Conservation (phyloP, 2,329 filamentous ascomycete genomes). For the Ophiostoma perfectum region DNA sequence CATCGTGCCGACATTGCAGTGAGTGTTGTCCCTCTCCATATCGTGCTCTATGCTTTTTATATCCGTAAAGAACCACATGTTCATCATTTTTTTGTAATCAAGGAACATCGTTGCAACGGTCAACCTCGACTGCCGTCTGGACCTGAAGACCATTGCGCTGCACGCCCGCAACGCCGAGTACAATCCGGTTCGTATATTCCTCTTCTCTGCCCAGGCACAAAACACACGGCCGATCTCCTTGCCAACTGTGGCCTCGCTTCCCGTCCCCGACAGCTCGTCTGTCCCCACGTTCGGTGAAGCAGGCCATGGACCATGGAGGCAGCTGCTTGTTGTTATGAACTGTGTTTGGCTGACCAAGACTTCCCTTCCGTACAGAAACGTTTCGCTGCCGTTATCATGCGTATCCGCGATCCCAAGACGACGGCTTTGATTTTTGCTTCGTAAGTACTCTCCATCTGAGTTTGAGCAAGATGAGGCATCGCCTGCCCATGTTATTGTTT, state of each 20-base stretch:
- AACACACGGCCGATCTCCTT: background rate
- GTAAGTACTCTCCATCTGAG: slow-evolving; percentile 15
- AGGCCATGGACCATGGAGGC: background rate
- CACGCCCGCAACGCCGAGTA: slow-evolving; percentile 98
- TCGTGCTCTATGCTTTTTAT: slow-evolving; percentile 1
- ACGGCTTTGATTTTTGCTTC: slow-evolving; percentile 90
- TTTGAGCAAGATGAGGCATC: no score
- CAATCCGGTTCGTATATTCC: slow-evolving; percentile 54
- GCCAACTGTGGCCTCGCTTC: background rate
- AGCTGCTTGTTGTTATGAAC: slow-evolving; percentile 12
- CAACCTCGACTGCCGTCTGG: slow-evolving; percentile 94
- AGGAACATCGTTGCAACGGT: slow-evolving; percentile 99
- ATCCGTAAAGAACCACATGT: slow-evolving; percentile 26
- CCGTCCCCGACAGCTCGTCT: background rate
- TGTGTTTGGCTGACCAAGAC: slow-evolving; percentile 23
- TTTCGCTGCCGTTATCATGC: slow-evolving; percentile 99
- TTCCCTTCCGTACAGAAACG: slow-evolving; percentile 50
- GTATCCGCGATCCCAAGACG: slow-evolving; percentile 97
- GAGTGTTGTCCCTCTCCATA: slow-evolving; percentile 47
- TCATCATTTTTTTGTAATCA: slow-evolving; percentile 34
- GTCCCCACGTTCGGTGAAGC: background rate
- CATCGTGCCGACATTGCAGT: slow-evolving; percentile 92
- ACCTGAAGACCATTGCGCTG: slow-evolving; percentile 97
- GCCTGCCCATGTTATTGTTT: background rate
- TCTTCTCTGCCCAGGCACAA: slow-evolving; percentile 17